These are phyloP conservation scores for Rhizophagus prolifer DNA, from an alignment of 192 early-diverging fungal species.

Conservation along the genomic window DNA sequence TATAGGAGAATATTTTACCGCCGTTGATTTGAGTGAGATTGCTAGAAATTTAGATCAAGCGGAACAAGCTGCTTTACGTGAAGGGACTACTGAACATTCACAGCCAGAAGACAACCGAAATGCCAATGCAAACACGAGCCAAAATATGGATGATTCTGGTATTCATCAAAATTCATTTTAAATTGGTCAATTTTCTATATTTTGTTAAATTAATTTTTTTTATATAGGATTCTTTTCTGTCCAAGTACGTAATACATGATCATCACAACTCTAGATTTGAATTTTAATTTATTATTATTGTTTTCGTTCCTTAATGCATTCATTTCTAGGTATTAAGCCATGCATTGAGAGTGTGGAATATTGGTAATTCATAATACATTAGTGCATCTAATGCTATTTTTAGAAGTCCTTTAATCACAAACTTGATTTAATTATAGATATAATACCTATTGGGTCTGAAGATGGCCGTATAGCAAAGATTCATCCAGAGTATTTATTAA, in stretches of 20 bases:
- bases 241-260: slow-evolving; percentile 38
- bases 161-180: background rate
- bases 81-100: slow-evolving; percentile 22
- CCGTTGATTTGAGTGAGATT: slow-evolving; percentile 71
- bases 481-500: slow-evolving; percentile 51
- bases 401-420: background rate
- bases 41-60: slow-evolving; percentile 63
- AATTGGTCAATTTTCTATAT: background rate
- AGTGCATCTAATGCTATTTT: background rate
- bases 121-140: slow-evolving; percentile 32
- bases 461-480: slow-evolving; percentile 42
- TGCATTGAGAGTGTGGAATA: slow-evolving; percentile 43
- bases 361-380: slow-evolving; percentile 18
- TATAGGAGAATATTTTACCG: slow-evolving; percentile 69
- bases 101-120: background rate
- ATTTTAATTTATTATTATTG: too few species aligned
- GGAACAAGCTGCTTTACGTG: slow-evolving; percentile 51
- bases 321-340: slow-evolving; percentile 38
- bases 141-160: slow-evolving; percentile 56
- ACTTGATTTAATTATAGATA: slow-evolving; percentile 35
- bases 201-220: background rate
- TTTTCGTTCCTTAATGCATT: background rate
- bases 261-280: too few species aligned
- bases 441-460: slow-evolving; percentile 56
- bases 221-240: slow-evolving; percentile 68